Evolutionary conservation across 2,329 filamentous ascomycete species (phyloP), one percentile per base, ranked within the genome.

Genomic region (Neonectria punicea): DNA sequence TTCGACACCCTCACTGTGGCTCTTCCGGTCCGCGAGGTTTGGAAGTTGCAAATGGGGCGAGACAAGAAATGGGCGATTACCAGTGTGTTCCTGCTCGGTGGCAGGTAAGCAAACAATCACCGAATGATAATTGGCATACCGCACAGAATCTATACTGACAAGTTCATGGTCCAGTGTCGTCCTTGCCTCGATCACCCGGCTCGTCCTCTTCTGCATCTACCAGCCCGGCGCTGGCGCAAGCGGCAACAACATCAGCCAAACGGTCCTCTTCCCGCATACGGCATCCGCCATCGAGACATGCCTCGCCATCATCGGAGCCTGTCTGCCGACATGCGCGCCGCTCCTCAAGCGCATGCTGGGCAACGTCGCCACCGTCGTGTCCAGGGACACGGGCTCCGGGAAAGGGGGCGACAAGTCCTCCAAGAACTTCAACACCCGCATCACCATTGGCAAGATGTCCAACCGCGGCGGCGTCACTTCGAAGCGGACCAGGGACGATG

Each of bases 261-360:
- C 55, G 11, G 25, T 66, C 32, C 44, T 66, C 30, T 55, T 63
- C 16, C 44, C 50, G 2, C 55, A 66, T n/a, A 16, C 56, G 5
- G 63, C 58, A 4, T 65, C 73, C 1, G 70, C 74, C n/a, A 66
- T 70, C 39, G 68, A 72, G 30, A 68, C 73, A 25, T 66, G 63
- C 20, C 46, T 66, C 3, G 60, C 60, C 2, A 63, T 66, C 1
- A 59, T 66, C 13, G 63, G 28, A 34, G 55, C 63, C 14, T 66
- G 60, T 4, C 50, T 66, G 1, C 63, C 63, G 3, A 55, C 60
- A 3, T 66, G 63, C 9, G 55, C 63, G 2, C 63, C 63, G 4
- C 25, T 63, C 1, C 5, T 66, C 14, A 58, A 55, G 22, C 18
- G 71, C 58, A 3, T 81, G 13, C 13, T 63, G 1, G 25, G 43